Evolutionary conservation across 169 alveolate species (phyloP).

Genomic region (Eimeria sp.): DNA sequence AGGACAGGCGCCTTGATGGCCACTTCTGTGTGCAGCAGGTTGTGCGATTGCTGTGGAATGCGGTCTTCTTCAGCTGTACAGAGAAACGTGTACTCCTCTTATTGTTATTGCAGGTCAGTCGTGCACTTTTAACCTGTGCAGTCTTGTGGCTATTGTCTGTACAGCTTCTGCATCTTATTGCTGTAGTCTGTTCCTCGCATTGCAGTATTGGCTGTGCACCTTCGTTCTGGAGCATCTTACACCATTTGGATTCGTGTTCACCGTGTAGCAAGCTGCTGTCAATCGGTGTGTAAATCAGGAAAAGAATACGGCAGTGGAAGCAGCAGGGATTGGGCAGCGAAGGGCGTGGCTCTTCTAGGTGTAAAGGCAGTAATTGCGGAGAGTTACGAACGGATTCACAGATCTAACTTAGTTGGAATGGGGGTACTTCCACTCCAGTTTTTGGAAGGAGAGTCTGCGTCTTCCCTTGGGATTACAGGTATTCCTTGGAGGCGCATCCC

Average conservation of each 20-base stretch:
- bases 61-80: conserved; percentile 79
- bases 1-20: not conserved
- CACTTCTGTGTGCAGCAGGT: not conserved
- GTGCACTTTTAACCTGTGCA: not conserved
- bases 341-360: conserved; percentile 97
- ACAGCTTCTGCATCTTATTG: not conserved
- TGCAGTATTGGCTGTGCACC: conserved; percentile 13
- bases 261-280: conserved; percentile 79
- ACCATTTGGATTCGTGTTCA: conserved; percentile 72
- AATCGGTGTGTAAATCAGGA: conserved; percentile 91
- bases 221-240: not conserved
- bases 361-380: conserved; percentile 98
- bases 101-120: conserved; percentile 85
- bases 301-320: conserved; percentile 98
- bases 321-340: conserved; percentile 99
- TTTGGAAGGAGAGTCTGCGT: conserved; percentile 94
- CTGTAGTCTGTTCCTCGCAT: not conserved
- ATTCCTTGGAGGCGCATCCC: not conserved
- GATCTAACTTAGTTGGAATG: conserved; percentile 97
- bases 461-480: conserved; percentile 95
- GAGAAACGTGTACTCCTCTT: conserved; percentile 84
- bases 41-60: not conserved
- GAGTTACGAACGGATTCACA: conserved; percentile 98
- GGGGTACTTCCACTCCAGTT: conserved; percentile 98
- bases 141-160: no score